Percentiles rank a stretch among this genome's conserved stretches.
phyloP scores from a whole-genome alignment of 208 protist genomes.

The Trypanosoma platydactyli region DNA sequence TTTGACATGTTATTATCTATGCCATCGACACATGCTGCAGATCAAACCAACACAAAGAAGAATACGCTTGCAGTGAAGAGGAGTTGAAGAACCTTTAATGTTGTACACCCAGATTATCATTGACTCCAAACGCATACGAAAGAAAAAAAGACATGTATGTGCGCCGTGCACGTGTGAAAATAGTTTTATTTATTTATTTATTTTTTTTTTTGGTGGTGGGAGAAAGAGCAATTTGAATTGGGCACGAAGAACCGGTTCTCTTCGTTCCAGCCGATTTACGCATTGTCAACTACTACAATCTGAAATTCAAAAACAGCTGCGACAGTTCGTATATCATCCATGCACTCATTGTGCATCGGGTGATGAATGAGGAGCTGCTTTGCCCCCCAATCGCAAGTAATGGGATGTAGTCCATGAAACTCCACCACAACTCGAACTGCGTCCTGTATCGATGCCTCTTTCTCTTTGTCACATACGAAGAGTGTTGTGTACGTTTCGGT shows the following conservation, averaged over 20 bases:
- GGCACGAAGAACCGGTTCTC: too few species aligned
- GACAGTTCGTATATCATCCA: constrained; percentile 59
- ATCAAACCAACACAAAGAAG: background rate
- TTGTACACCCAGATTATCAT: too few species aligned
- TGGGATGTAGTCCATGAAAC: constrained; percentile 57
- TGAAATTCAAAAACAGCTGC: constrained; percentile 46
- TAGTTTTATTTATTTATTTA: background rate
- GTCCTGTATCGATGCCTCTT: constrained; percentile 11
- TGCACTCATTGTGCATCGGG: constrained; percentile 40
- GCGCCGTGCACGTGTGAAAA: background rate
- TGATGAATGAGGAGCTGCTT: constrained; percentile 33
- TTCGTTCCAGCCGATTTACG: too few species aligned
- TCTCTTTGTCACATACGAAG: constrained; percentile 11
- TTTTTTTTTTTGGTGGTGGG: background rate
- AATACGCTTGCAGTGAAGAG: background rate
- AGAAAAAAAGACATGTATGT: background rate
- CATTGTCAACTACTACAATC: background rate
- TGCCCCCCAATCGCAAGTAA: constrained; percentile 70
- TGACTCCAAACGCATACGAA: background rate
- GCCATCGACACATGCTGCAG: too few species aligned
- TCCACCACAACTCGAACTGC: constrained; percentile 33
- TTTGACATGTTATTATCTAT: too few species aligned
- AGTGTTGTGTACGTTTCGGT: constrained; percentile 59
- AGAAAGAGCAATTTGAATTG: too few species aligned
- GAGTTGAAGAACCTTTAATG: too few species aligned